A percentile compares a stretch with the other conserved stretches of the same genome.
Evolutionary conservation across 345 rosid species (phyloP).

Genomic region (Rhodomyrtus tomentosa): DNA sequence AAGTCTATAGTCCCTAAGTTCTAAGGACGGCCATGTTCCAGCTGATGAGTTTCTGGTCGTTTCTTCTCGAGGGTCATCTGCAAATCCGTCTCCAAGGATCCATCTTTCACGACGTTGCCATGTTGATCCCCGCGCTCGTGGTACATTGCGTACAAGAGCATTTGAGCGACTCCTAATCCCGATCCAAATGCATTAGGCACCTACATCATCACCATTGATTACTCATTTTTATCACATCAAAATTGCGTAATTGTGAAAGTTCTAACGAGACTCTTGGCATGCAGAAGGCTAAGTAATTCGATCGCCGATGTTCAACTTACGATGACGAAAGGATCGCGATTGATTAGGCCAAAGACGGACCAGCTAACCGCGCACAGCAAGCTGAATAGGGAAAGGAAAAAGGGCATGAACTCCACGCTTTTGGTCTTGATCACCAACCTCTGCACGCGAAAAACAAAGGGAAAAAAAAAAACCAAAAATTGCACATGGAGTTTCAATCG

Average conservation of each 20-base stretch:
- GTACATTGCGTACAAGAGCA: neutral
- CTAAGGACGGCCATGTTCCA: neutral
- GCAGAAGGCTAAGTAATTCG: neutral
- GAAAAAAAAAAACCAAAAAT: neutral
- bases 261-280: neutral
- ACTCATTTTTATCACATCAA: neutral
- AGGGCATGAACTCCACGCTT: neutral
- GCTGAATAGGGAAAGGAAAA: neutral
- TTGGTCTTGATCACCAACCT: neutral
- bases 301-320: neutral
- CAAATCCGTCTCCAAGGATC: neutral
- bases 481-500: neutral
- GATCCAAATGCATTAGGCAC: neutral
- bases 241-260: neutral
- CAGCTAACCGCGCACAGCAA: neutral
- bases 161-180: neutral
- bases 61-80: neutral
- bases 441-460: neutral
- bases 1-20: neutral
- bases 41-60: neutral
- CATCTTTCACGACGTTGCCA: neutral
- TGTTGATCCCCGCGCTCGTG: neutral
- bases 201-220: neutral
- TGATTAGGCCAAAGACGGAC: neutral
- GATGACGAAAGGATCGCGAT: neutral